A percentile compares a stretch with the other conserved stretches of the same genome.
phyloP scores from a whole-genome alignment of 1,284 basidiomycete species.

The Thecaphora thlaspeos region DNA sequence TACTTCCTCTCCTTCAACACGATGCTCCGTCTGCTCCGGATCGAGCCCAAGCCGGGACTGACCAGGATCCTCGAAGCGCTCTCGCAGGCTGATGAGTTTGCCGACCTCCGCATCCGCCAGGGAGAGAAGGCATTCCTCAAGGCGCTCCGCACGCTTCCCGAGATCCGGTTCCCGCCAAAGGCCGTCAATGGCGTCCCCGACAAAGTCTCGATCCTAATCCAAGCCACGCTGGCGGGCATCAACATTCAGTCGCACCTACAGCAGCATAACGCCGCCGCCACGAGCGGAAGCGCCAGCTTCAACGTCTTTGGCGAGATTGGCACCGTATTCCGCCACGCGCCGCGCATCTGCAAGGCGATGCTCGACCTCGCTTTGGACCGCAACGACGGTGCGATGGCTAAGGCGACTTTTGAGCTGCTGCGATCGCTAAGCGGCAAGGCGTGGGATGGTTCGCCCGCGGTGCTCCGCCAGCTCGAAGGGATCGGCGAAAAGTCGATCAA shows the following conservation, averaged over 20 bases:
- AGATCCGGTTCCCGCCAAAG: slow-evolving; percentile 45
- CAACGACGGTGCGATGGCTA: slow-evolving; percentile 30
- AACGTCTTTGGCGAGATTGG: slow-evolving; percentile 8
- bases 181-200: slow-evolving; percentile 32
- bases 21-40: slow-evolving; percentile 28
- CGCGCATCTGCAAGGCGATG: slow-evolving; percentile 28
- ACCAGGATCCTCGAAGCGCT: slow-evolving; percentile 33
- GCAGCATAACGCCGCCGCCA: too few species aligned
- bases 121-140: slow-evolving; percentile 52
- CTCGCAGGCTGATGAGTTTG: slow-evolving; percentile 51
- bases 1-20: slow-evolving; percentile 40
- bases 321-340: slow-evolving; percentile 28
- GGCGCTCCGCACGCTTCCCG: slow-evolving; percentile 19
- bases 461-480: slow-evolving; percentile 72
- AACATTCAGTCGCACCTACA: slow-evolving; percentile 7
- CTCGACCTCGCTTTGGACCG: slow-evolving; percentile 31
- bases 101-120: slow-evolving; percentile 50
- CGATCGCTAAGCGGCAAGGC: slow-evolving; percentile 68
- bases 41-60: slow-evolving; percentile 10
- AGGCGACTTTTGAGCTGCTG: slow-evolving; percentile 34
- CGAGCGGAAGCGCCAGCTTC: too few species aligned
- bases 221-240: slow-evolving; percentile 34
- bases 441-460: slow-evolving; percentile 78
- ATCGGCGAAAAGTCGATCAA: slow-evolving; percentile 72
- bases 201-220: slow-evolving; percentile 45